Conservation (phyloP, 352 stramenopile species). For the Phytophthora pistaciae region DNA sequence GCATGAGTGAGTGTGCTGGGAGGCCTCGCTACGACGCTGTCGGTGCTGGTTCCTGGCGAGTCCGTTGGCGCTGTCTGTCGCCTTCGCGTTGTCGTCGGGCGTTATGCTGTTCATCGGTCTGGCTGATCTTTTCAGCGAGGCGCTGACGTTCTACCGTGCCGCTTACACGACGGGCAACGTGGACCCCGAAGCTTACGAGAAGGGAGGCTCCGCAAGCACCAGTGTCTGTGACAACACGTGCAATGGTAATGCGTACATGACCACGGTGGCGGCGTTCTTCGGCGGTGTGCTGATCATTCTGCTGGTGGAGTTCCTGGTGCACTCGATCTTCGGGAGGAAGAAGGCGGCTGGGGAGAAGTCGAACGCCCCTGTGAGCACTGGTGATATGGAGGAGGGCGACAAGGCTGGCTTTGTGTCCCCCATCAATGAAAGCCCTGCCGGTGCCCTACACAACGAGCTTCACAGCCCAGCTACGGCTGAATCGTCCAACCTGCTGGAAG, state of each 20-base stretch:
- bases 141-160: constrained; percentile 62
- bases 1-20: constrained; percentile 83
- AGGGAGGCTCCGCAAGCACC: constrained; percentile 44
- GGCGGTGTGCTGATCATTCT: constrained; percentile 70
- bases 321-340: constrained; percentile 49
- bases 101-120: constrained; percentile 84
- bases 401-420: constrained; percentile 7
- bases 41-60: constrained; percentile 69
- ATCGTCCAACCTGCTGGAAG: constrained; percentile 29
- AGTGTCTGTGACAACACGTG: constrained; percentile 71
- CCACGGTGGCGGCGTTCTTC: constrained; percentile 57
- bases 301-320: constrained; percentile 73
- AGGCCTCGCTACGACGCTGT: constrained; percentile 68
- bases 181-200: constrained; percentile 74
- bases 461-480: constrained; percentile 15
- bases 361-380: constrained; percentile 22
- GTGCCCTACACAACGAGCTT: background rate
- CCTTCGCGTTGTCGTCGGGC: constrained; percentile 73
- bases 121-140: constrained; percentile 63
- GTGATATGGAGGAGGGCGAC: constrained; percentile 10
- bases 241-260: constrained; percentile 62
- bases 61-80: constrained; percentile 71
- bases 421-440: constrained; percentile 10
- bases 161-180: constrained; percentile 54
- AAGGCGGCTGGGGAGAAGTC: constrained; percentile 20